Evolutionary conservation across 306 rosid species (phyloP).

Genomic region (Fragaria iinumae): DNA sequence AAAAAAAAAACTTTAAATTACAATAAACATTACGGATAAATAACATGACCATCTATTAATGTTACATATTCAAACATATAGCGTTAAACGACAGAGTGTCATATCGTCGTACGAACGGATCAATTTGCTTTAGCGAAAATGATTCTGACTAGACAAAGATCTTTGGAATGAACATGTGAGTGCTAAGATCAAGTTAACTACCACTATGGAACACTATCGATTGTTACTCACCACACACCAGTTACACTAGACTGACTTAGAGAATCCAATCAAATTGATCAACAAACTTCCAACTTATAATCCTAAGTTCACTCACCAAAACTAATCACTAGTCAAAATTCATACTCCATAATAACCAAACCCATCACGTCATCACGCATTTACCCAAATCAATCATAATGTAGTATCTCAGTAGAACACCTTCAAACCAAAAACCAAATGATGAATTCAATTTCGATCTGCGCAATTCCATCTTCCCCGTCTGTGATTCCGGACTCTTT

Average conservation of each 20-base stretch:
- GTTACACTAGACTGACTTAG: neutral
- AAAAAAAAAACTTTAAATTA: too few species aligned
- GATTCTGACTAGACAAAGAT: too few species aligned
- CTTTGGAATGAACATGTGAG: too few species aligned
- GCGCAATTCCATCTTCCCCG: neutral
- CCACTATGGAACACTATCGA: too few species aligned
- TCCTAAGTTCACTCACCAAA: neutral
- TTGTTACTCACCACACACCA: too few species aligned
- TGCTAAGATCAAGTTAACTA: neutral
- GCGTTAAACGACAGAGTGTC: too few species aligned
- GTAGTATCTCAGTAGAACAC: slow-evolving; percentile 17
- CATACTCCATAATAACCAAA: neutral
- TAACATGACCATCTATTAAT: too few species aligned
- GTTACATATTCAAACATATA: too few species aligned
- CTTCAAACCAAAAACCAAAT: slow-evolving; percentile 1
- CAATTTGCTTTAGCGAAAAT: too few species aligned
- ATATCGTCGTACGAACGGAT: too few species aligned
- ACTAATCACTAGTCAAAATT: neutral
- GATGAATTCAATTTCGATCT: neutral
- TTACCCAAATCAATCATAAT: neutral
- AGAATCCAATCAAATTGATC: neutral
- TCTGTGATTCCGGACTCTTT: slow-evolving; percentile 10
- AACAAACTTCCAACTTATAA: neutral
- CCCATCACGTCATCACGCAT: neutral
- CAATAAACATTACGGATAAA: too few species aligned